A percentile compares a stretch with the other conserved stretches of the same genome.
Conservation (phyloP, 1,284 basidiomycete genomes). For the Fomitopsis pinicola region DNA sequence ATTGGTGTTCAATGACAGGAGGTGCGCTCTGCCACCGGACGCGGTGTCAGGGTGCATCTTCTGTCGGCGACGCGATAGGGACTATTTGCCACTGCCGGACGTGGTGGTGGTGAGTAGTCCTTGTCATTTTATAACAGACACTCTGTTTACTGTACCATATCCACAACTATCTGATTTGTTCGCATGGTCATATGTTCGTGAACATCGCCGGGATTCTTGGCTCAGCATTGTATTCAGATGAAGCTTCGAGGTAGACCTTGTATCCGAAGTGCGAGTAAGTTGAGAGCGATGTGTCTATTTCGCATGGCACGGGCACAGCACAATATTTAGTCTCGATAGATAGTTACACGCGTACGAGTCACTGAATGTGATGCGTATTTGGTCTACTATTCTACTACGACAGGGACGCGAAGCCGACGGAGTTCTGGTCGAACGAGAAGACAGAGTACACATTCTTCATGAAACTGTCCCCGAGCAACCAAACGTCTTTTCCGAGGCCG, state of each 20-base stretch:
- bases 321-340: too few relatives aligned
- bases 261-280: too few relatives aligned
- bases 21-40: background rate
- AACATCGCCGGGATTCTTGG: too few relatives aligned
- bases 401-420: conserved; percentile 23
- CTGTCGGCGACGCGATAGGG: background rate
- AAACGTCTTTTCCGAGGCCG: conserved; percentile 23
- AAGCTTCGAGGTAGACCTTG: too few relatives aligned
- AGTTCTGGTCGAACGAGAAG: conserved; percentile 20
- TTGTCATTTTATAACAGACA: background rate
- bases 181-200: too few relatives aligned
- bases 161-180: too few relatives aligned
- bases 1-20: background rate
- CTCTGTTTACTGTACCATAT: too few relatives aligned
- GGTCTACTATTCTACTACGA: background rate
- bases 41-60: background rate
- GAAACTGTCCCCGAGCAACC: conserved; percentile 28
- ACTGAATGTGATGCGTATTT: too few relatives aligned
- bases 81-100: background rate
- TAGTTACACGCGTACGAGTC: too few relatives aligned
- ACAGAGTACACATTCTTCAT: conserved; percentile 25
- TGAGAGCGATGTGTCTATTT: too few relatives aligned
- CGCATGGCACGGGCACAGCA: too few relatives aligned
- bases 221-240: too few relatives aligned
- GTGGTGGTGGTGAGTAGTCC: background rate